Conservation (phyloP, 768 basidiomycete genomes). For the Leucogyrophana mollusca region DNA sequence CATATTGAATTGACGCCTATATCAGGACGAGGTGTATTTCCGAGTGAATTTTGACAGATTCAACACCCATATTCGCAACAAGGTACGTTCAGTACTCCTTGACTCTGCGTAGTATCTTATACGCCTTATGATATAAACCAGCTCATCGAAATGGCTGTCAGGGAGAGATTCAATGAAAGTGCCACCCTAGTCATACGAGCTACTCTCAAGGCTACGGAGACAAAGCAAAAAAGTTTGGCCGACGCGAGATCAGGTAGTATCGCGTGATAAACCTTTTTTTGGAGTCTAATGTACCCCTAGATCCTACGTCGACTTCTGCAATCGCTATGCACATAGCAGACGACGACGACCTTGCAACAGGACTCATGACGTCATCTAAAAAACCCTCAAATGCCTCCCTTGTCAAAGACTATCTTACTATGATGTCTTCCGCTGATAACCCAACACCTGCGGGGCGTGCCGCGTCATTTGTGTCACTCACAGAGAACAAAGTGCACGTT, state of each 20-base stretch:
- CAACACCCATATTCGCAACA: conserved; percentile 83
- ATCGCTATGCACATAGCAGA: conserved; percentile 65
- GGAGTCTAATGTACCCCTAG: conserved; percentile 31
- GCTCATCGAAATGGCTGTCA: conserved; percentile 76
- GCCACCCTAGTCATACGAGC: conserved; percentile 73
- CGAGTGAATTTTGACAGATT: conserved; percentile 90
- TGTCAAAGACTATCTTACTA: conserved; percentile 78
- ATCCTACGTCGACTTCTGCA: conserved; percentile 63
- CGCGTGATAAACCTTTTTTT: conserved; percentile 6
- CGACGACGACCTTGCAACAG: conserved; percentile 57
- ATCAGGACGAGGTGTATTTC: conserved; percentile 71
- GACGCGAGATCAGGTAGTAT: conserved; percentile 63
- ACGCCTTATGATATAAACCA: conserved; percentile 29
- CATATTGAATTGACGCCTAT: conserved; percentile 8
- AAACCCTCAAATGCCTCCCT: conserved; percentile 52
- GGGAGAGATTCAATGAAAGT: conserved; percentile 76
- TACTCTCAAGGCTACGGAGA: conserved; percentile 66
- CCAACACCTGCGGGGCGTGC: conserved; percentile 70
- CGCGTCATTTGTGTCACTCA: conserved; percentile 69
- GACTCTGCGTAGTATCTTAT: neutral
- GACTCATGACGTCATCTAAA: conserved; percentile 58
- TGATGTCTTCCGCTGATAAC: conserved; percentile 81
- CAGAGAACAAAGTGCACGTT: conserved; percentile 71
- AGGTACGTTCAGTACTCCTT: conserved; percentile 44
- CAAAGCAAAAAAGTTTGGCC: conserved; percentile 54